A percentile compares a stretch with the other conserved stretches of the same genome.
phyloP scores from a whole-genome alignment of 306 rosid species.

The Acacia confusa region DNA sequence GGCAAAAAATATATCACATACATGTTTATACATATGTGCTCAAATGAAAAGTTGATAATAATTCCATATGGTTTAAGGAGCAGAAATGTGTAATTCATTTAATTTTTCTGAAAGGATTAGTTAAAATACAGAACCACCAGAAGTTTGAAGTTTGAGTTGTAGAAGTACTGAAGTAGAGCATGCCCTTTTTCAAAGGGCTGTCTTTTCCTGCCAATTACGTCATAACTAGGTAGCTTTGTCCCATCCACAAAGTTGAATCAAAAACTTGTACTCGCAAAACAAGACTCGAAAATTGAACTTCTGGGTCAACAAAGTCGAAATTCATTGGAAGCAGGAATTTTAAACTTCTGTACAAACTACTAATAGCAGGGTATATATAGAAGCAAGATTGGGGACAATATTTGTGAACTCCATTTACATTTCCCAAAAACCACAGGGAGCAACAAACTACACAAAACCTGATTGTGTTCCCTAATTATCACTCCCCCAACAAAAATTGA shows the following conservation, averaged over 20 bases:
- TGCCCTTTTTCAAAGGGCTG: neutral
- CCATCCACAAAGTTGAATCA: neutral
- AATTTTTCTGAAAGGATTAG: neutral
- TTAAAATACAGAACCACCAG: neutral
- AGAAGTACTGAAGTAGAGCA: neutral
- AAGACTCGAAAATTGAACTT: neutral
- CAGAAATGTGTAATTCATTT: neutral
- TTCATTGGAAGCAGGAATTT: neutral
- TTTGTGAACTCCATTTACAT: constrained; percentile 38
- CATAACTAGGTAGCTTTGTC: neutral
- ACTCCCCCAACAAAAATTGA: constrained; percentile 24
- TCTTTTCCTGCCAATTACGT: neutral
- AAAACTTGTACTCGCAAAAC: neutral
- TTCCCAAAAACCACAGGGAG: constrained; percentile 31
- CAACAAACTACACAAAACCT: constrained; percentile 44
- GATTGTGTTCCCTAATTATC: constrained; percentile 8
- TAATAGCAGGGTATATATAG: neutral
- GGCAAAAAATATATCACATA: too few relatives aligned
- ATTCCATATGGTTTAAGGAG: neutral
- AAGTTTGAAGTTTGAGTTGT: neutral
- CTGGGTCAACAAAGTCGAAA: neutral
- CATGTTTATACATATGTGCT: neutral
- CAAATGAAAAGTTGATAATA: neutral
- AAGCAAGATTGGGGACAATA: constrained; percentile 16
- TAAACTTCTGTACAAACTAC: neutral